Conservation (phyloP, 257 asterid genomes). For the Thymus quinquecostatus region DNA sequence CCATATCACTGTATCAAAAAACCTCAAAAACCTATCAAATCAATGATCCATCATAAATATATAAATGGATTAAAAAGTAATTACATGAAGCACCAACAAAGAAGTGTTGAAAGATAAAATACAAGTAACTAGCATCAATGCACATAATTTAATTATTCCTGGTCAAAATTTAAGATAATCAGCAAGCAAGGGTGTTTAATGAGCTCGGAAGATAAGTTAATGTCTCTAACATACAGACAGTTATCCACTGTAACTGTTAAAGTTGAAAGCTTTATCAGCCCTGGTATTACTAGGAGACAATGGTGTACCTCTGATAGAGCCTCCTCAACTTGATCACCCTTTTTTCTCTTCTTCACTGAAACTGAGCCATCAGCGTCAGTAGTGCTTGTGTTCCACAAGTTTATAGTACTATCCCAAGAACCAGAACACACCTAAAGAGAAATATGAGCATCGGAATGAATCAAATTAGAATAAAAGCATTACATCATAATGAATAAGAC, state of each 20-base stretch:
- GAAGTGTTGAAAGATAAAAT: no score
- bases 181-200: slow-evolving; percentile 16
- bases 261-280: neutral
- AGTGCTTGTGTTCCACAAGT: slow-evolving; percentile 67
- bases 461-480: slow-evolving; percentile 5
- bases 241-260: neutral
- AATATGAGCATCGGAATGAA: slow-evolving; percentile 27
- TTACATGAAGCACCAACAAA: slow-evolving; percentile 8
- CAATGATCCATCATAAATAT: neutral
- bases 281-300: slow-evolving; percentile 22
- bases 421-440: slow-evolving; percentile 83
- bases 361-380: slow-evolving; percentile 54
- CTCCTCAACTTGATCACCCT: slow-evolving; percentile 52
- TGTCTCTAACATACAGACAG: neutral
- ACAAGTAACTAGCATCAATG: neutral
- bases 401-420: slow-evolving; percentile 87
- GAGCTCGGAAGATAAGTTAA: neutral
- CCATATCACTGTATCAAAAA: slow-evolving; percentile 17
- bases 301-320: slow-evolving; percentile 70
- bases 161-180: slow-evolving; percentile 1
- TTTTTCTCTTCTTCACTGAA: slow-evolving; percentile 84
- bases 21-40: neutral
- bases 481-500: slow-evolving; percentile 8
- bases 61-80: neutral
- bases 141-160: slow-evolving; percentile 4